Percentiles rank a stretch among this genome's conserved stretches.
These are phyloP conservation scores for Colletotrichum gloeosporioides DNA, from an alignment of 2,329 filamentous ascomycete genomes.

Conservation along the genomic window DNA sequence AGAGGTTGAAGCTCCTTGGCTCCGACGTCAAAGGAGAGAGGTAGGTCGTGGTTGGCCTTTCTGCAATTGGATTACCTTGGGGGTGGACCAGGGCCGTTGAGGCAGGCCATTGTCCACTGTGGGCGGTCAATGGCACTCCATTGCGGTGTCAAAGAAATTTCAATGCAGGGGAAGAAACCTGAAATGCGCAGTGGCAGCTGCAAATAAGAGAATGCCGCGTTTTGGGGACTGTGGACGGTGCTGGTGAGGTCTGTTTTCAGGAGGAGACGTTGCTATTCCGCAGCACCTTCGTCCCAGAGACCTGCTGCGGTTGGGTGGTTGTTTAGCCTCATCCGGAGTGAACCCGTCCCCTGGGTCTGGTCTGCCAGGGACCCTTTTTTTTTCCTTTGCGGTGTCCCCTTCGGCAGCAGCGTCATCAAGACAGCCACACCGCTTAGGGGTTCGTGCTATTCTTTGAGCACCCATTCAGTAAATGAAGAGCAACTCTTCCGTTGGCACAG, in stretches of 20 bases:
- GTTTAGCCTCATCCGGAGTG: conserved; percentile 16
- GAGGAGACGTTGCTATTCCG: neutral
- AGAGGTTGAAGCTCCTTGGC: neutral
- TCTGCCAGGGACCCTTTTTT: neutral
- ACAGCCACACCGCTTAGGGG: neutral
- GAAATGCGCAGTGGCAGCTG: neutral
- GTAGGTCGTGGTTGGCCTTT: neutral
- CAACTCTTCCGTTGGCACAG: neutral
- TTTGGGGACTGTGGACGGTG: neutral
- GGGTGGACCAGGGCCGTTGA: neutral
- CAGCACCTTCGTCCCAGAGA: neutral
- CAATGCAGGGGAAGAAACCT: conserved; percentile 2
- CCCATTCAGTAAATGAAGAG: neutral
- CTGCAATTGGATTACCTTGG: neutral
- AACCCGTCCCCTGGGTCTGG: neutral
- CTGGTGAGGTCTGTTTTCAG: conserved; percentile 7
- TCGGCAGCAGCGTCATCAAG: neutral
- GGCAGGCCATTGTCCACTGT: conserved; percentile 4
- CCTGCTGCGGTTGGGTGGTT: conserved; percentile 12
- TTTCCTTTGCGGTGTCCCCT: neutral
- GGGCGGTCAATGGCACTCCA: conserved; percentile 9
- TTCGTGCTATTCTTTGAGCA: neutral
- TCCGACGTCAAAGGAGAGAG: neutral
- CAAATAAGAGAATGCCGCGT: neutral
- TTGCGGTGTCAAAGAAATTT: conserved; percentile 2